phyloP scores from a whole-genome alignment of 169 alveolate genomes.

The Theileria luwenshuni region DNA sequence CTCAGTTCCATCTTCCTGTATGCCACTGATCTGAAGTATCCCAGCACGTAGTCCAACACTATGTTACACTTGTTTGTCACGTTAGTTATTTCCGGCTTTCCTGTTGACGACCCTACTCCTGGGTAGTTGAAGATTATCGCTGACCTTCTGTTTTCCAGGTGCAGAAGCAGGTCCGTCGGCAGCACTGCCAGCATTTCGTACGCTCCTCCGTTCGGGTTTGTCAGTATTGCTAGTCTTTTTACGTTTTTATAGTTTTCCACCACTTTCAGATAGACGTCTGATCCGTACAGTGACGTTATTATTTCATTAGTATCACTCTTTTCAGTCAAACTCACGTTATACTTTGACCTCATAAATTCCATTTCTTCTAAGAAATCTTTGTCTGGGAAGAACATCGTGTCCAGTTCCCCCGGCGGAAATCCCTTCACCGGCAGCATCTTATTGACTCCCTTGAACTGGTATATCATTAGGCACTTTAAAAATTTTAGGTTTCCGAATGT shows the following conservation, averaged over 20 bases:
- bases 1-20: conserved; percentile 9
- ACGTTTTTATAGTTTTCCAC: conserved; percentile 15
- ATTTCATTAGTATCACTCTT: not conserved
- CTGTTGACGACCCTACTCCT: conserved; percentile 24
- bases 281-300: conserved; percentile 28
- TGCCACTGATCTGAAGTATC: conserved; percentile 7
- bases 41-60: conserved; percentile 10
- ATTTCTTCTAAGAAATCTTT: not conserved
- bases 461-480: conserved; percentile 12
- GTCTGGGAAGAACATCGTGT: conserved; percentile 32
- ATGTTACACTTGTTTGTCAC: conserved; percentile 17
- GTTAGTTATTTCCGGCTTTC: conserved; percentile 20
- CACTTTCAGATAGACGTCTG: conserved; percentile 16
- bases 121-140: conserved; percentile 44
- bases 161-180: conserved; percentile 11
- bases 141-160: conserved; percentile 17
- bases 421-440: conserved; percentile 4
- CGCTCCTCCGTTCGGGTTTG: conserved; percentile 38
- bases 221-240: conserved; percentile 14
- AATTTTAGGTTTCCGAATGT: conserved; percentile 21
- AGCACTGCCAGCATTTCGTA: conserved; percentile 16
- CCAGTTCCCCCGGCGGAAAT: conserved; percentile 13
- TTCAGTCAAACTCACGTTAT: not conserved
- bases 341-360: not conserved
- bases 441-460: conserved; percentile 22